phyloP scores from a whole-genome alignment of 73 alveolate species.

The Chromera velia region DNA sequence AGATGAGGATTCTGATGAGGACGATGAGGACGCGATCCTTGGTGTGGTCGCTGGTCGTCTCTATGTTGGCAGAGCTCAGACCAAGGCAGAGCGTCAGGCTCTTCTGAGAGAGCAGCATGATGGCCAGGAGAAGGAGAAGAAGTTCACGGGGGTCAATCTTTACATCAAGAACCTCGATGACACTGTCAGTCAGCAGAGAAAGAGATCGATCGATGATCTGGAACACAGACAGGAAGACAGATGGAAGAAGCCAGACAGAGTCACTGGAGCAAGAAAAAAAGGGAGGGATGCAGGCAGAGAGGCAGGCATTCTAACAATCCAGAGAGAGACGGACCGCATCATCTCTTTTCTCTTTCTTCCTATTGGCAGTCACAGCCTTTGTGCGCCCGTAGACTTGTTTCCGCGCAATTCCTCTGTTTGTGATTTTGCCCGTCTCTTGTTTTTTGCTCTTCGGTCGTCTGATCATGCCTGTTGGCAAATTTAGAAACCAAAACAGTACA shows the following conservation, averaged over 20 bases:
- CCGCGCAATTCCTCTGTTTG: neutral
- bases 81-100: conserved; percentile 28
- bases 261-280: neutral
- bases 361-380: neutral
- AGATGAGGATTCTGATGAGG: neutral
- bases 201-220: too few relatives aligned
- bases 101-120: conserved; percentile 8
- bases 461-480: too few relatives aligned
- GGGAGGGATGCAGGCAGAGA: neutral
- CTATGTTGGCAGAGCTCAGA: conserved; percentile 37
- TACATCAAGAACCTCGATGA: conserved; percentile 32
- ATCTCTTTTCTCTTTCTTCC: neutral
- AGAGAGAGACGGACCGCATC: neutral
- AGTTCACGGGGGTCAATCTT: conserved; percentile 29
- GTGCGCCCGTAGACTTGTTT: neutral
- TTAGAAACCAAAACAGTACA: too few relatives aligned
- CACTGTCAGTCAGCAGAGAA: too few relatives aligned
- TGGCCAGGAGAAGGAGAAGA: neutral
- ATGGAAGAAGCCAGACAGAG: too few relatives aligned
- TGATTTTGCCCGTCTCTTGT: neutral
- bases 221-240: too few relatives aligned
- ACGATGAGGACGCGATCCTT: neutral
- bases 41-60: conserved; percentile 11
- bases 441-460: too few relatives aligned
- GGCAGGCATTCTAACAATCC: neutral